Percentiles rank a stretch among this genome's conserved stretches.
Evolutionary conservation across 768 basidiomycete species (phyloP).

Genomic region (Auricularia sp.): DNA sequence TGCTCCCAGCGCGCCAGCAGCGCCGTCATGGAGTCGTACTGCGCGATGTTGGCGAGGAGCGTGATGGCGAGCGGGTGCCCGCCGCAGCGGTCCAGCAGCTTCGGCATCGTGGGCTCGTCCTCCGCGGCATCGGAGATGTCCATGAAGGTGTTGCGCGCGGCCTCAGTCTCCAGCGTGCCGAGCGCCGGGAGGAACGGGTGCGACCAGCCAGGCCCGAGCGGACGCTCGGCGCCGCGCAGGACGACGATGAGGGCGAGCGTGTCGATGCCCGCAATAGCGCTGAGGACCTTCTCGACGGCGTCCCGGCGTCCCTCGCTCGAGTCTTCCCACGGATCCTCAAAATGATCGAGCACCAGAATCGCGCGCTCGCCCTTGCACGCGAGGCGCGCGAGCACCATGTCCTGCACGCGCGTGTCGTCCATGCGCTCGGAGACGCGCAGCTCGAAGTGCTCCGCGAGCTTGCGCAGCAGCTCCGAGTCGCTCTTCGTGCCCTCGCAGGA

Average conservation of each 20-base stretch:
- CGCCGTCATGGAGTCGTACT: neutral
- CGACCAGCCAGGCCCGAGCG: neutral
- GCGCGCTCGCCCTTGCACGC: neutral
- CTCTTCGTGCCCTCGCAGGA: neutral
- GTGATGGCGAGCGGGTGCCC: neutral
- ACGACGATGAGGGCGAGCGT: neutral
- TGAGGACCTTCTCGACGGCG: neutral
- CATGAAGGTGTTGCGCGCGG: neutral
- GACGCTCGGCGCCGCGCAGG: neutral
- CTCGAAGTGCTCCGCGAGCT: neutral
- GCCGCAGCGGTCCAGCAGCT: neutral
- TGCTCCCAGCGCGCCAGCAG: neutral
- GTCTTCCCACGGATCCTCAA: neutral
- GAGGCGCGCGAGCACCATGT: neutral
- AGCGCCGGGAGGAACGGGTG: neutral
- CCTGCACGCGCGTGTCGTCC: neutral
- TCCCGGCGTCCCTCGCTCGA: neutral
- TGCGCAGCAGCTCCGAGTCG: neutral
- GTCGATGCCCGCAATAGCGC: neutral
- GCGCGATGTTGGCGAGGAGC: conserved; percentile 2
- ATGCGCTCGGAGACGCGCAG: neutral
- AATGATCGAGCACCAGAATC: neutral
- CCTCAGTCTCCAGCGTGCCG: neutral
- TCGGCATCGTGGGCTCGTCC: neutral
- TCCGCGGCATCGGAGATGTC: neutral